Evolutionary conservation across 192 early-diverging fungal species (phyloP), one percentile per base, ranked within the genome.

Genomic region (Pilaira anomala): DNA sequence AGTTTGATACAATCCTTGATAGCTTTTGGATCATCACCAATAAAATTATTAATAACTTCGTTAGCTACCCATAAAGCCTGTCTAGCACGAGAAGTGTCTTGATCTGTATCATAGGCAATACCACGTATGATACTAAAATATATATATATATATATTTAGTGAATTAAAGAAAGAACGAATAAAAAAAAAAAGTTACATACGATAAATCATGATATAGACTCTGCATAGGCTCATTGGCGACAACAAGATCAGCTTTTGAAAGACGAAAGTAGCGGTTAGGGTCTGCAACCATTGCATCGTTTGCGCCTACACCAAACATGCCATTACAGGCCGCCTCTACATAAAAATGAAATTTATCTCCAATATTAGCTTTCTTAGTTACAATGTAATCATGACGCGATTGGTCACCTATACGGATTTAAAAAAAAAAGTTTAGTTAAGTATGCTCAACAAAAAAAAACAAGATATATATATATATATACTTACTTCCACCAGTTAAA

Each of bases 301-400:
- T 81, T 49, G 46, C 60, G 28, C 91, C 93, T 40, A 78, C 81
- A 22, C 97, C 97, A 79, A 96, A 97, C 85, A 97, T 80, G 16
- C 88, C 88, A 72, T 98, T 98, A 73, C 94, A 95, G 0, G 91
- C 95, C 26, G 92, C 83, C 56, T 98, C 97, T 30, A 97, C 64
- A 68, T 88, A 96, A 51, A 96, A 80, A 26, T 90, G 76, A 56
- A 86, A 79, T 13, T 71, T 71, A 62, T 85, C 74, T 2, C 76
- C 78, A 25, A 61, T 65, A 2, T 67, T 66, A 12, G 82, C 80
- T 8, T 69, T 67, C 8, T 72, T 65, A 1, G 76, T 66, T 5
- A 85, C 61, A 40, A 65, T 44, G 65, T 83, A 87, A 26, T 85
- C 82, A 28, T 80, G 75, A 36, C 76, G 78, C 62, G 77, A 74